These are phyloP conservation scores for Carpinus viminea DNA, from an alignment of 306 rosid species.

Conservation along the genomic window DNA sequence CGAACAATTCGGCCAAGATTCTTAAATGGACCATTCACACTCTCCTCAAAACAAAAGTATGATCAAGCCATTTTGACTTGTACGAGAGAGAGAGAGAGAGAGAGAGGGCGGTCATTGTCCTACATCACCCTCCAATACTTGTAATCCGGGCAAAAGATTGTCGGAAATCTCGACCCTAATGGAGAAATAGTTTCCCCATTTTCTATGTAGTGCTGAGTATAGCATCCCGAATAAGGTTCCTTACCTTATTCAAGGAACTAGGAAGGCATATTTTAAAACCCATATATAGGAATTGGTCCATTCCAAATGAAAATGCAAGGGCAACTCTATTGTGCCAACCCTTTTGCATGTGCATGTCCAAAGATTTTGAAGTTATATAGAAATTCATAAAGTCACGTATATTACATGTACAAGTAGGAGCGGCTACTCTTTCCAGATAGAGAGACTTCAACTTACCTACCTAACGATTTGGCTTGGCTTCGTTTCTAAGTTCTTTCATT, in stretches of 20 bases:
- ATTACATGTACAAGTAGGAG: not conserved
- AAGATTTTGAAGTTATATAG: conserved; percentile 14
- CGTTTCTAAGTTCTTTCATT: conserved; percentile 53
- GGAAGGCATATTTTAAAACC: not conserved
- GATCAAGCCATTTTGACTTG: no score
- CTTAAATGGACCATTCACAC: no score
- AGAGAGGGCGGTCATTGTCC: no score
- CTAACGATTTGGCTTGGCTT: conserved; percentile 62
- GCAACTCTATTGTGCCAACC: not conserved
- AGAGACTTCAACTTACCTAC: conserved; percentile 60
- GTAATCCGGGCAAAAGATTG: no score
- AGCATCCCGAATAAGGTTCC: not conserved
- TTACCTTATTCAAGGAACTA: not conserved
- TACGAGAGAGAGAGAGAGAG: no score
- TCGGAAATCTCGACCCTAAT: no score
- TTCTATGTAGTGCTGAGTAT: no score
- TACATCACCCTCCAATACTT: no score
- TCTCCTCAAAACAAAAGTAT: no score
- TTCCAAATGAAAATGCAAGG: not conserved
- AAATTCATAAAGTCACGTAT: not conserved
- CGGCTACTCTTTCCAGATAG: conserved; percentile 36
- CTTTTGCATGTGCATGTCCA: not conserved
- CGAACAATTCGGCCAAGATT: no score
- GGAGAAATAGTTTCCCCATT: not conserved
- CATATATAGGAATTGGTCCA: not conserved